Evolutionary conservation across 208 protist genomes (phyloP).

Genomic region (Borovskyia barvae): DNA sequence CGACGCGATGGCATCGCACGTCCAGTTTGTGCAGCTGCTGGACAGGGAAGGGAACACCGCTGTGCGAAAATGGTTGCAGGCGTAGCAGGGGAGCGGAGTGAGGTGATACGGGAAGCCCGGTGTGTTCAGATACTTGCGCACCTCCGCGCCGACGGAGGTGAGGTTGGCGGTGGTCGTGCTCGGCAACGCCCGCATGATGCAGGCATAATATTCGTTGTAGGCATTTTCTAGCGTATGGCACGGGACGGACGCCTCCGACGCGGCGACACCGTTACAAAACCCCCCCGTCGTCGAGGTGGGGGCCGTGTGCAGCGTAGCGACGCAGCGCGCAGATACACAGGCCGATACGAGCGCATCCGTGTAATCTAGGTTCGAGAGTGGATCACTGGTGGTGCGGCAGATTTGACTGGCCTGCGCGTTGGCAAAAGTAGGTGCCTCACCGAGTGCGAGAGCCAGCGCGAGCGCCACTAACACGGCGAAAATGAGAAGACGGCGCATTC

Average conservation of each 20-base stretch:
- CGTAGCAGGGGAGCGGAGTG: conserved; percentile 32
- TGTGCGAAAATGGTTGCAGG: conserved; percentile 37
- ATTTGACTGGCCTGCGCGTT: conserved; percentile 10
- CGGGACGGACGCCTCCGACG: conserved; percentile 15
- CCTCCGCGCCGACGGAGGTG: background rate
- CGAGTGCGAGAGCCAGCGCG: no score
- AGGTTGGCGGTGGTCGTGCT: background rate
- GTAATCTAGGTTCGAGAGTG: conserved; percentile 19
- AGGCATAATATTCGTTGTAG: conserved; percentile 43
- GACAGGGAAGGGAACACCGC: conserved; percentile 8
- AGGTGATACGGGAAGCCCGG: conserved; percentile 36
- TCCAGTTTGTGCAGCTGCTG: conserved; percentile 16
- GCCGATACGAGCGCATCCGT: conserved; percentile 4
- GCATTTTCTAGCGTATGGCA: conserved; percentile 24
- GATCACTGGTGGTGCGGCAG: conserved; percentile 20
- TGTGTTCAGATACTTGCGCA: conserved; percentile 18
- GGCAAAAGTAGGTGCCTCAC: no score
- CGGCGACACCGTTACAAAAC: conserved; percentile 34
- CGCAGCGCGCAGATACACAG: conserved; percentile 35
- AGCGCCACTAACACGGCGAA: conserved; percentile 1
- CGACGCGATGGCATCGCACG: conserved; percentile 24
- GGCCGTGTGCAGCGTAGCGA: conserved; percentile 13
- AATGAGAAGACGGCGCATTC: background rate
- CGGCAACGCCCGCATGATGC: conserved; percentile 21
- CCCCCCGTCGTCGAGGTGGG: conserved; percentile 18